phyloP scores from a whole-genome alignment of 2,329 filamentous ascomycete species.

The Penicillium sp. region DNA sequence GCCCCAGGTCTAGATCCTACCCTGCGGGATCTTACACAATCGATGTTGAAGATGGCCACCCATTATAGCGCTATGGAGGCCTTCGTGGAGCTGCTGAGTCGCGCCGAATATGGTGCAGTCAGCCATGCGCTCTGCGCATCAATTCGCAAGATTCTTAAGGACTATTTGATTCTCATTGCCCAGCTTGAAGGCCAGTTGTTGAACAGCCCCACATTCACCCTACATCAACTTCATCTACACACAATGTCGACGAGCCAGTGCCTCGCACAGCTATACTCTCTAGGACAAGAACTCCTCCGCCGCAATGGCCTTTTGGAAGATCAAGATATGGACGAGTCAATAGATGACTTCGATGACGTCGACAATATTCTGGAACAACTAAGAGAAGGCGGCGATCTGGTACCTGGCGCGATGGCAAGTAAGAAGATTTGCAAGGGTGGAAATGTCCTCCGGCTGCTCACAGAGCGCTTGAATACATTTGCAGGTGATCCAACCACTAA shows the following conservation, averaged over 20 bases:
- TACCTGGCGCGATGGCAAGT: conserved; percentile 73
- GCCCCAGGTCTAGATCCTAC: conserved; percentile 85
- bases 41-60: conserved; percentile 91
- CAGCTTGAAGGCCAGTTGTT: conserved; percentile 92
- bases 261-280: conserved; percentile 82
- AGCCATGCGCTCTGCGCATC: conserved; percentile 97
- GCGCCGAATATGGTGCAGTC: conserved; percentile 88
- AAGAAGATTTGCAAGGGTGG: conserved; percentile 98
- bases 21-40: conserved; percentile 78
- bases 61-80: conserved; percentile 89
- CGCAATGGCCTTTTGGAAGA: conserved; percentile 79
- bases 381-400: conserved; percentile 79
- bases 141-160: conserved; percentile 84
- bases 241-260: conserved; percentile 88
- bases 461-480: conserved; percentile 80
- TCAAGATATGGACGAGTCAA: conserved; percentile 65
- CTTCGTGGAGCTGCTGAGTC: conserved; percentile 91
- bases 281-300: conserved; percentile 84
- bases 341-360: conserved; percentile 77
- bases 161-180: conserved; percentile 89
- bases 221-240: conserved; percentile 91
- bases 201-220: conserved; percentile 82
- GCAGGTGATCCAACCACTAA: conserved; percentile 90
- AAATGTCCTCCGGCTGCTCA: conserved; percentile 84
- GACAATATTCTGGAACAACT: conserved; percentile 92